Base-by-base conservation (phyloP, 2,329 filamentous ascomycete genomes). In the Elsinoe necatrix region DNA sequence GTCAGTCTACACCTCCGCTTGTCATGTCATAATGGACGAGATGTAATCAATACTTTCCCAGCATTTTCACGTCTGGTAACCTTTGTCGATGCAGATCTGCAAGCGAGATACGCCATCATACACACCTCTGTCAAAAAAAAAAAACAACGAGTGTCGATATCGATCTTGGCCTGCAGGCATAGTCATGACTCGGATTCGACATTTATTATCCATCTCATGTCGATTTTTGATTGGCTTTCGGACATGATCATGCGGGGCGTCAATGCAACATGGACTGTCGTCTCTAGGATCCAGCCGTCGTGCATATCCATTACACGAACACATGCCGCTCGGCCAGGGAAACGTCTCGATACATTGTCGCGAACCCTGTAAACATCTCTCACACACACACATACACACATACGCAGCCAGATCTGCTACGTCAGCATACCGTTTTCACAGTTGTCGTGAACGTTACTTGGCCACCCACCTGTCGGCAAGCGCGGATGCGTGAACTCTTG, bases 351-450 rank as follows among this genome's bases (percentile, higher is more conserved):
- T 25, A 21, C 27, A 7, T 20, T 50, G 25, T 34, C 27, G 34
- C 45, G 25, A 50, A 50, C 45, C 45, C 23, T 50, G 45, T 25
- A 16, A 50, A 18, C 25, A 29, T 34, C 48, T 18, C n/a, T 34
- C 48, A 52, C 29, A 45, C 41, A 45, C 48, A 29, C n/a, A 14
- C 31, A 14, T n/a, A 35, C 48, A 52, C 29, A 29, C 31, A 39
- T 20, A 37, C 20, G 9, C 6, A 34, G 20, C 45, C 45, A 23
- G 31, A 34, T 52, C 48, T 35, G 48, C 48, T 52, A 52, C 48
- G 48, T 52, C 48, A 52, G 48, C 48, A 39, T 7, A n/a, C 45
- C 48, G 48, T 52, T 52, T 21, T 34, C 2, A 52, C 48, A 52
- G 21, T 25, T 52, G 25, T 35, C 16, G 23, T n/a, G 25, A 35